phyloP scores from a whole-genome alignment of 208 protist species.

The Acanthamoeba castellanii region DNA sequence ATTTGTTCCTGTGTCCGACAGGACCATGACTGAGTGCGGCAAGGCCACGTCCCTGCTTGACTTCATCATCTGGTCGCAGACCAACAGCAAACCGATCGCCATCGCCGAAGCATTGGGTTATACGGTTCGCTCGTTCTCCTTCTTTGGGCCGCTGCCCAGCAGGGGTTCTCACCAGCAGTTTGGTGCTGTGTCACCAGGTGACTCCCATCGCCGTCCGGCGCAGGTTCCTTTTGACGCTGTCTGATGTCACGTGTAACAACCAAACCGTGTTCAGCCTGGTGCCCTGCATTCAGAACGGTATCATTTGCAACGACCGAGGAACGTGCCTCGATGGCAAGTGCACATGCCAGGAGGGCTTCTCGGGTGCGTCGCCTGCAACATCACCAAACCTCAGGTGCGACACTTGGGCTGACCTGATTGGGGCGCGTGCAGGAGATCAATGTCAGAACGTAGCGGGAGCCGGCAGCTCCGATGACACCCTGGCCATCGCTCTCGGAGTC shows the following conservation, averaged over 20 bases:
- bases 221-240: neutral
- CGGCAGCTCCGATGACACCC: neutral
- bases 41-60: slow-evolving; percentile 31
- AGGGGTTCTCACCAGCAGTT: neutral
- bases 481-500: neutral
- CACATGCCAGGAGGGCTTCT: neutral
- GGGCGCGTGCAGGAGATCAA: neutral
- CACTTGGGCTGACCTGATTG: neutral
- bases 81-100: slow-evolving; percentile 33
- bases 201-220: slow-evolving; percentile 35
- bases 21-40: neutral
- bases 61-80: slow-evolving; percentile 59
- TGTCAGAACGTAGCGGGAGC: neutral
- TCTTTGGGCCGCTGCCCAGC: neutral
- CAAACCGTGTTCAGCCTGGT: slow-evolving; percentile 47
- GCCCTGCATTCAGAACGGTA: neutral
- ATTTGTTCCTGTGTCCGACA: neutral
- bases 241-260: slow-evolving; percentile 3
- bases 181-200: neutral
- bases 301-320: slow-evolving; percentile 45
- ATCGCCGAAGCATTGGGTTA: slow-evolving; percentile 32
- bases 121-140: neutral
- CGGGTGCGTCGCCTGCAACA: neutral
- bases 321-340: slow-evolving; percentile 16
- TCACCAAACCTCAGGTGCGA: neutral